Conservation (phyloP, 1,139 yeast species). For the Debaryomyces fabryi region DNA sequence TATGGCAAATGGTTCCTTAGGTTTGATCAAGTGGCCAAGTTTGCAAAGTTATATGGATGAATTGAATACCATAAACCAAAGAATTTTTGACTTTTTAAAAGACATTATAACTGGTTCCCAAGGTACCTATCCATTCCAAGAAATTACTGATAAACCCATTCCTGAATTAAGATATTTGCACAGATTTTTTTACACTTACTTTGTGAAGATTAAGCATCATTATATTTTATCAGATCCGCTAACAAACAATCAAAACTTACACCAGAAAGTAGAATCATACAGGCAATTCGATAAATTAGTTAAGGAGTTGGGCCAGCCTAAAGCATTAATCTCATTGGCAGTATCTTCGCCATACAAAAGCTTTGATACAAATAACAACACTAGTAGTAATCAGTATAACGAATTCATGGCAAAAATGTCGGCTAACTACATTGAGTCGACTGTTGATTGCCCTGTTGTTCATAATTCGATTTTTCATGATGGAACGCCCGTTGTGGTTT, state of each 20-base stretch:
- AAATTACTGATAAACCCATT: constrained; percentile 29
- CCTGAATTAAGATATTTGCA: constrained; percentile 65
- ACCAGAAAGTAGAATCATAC: constrained; percentile 30
- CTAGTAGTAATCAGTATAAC: constrained; percentile 54
- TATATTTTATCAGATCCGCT: constrained; percentile 32
- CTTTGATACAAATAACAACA: constrained; percentile 42
- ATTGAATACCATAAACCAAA: constrained; percentile 45
- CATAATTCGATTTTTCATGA: constrained; percentile 69
- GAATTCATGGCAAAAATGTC: constrained; percentile 79
- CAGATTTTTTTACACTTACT: constrained; percentile 63
- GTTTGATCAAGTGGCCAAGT: constrained; percentile 62
- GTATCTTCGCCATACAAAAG: constrained; percentile 54
- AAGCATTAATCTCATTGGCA: constrained; percentile 50
- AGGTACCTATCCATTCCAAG: constrained; percentile 34
- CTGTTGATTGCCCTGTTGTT: constrained; percentile 50
- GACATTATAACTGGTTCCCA: constrained; percentile 19
- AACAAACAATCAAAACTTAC: constrained; percentile 23
- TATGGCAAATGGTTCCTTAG: constrained; percentile 77
- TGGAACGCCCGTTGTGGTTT: constrained; percentile 70
- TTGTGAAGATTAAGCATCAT: constrained; percentile 52
- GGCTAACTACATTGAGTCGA: constrained; percentile 50
- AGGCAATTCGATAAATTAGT: constrained; percentile 33
- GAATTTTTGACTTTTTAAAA: constrained; percentile 51
- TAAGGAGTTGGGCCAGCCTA: constrained; percentile 42
- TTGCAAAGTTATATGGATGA: constrained; percentile 45